Conservation (phyloP, 176 grass and related monocot genomes). For the Rhynchospora tenuis region DNA sequence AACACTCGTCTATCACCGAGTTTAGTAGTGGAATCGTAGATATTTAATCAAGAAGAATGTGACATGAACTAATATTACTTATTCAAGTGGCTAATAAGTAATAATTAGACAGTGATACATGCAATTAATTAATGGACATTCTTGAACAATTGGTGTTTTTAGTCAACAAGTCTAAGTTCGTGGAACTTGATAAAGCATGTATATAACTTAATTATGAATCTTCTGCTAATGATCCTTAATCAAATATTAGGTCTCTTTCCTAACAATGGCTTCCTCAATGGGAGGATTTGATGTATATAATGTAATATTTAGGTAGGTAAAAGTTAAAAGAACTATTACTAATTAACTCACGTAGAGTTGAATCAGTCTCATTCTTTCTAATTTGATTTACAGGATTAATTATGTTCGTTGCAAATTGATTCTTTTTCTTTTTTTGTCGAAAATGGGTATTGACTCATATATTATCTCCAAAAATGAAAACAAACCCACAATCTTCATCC, state of each 20-base stretch:
- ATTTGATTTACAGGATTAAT: background rate
- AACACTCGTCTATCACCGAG: background rate
- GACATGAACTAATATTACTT: background rate
- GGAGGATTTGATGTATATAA: background rate
- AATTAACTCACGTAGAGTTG: background rate
- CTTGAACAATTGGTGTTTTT: background rate
- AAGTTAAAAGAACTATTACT: background rate
- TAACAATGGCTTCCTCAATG: background rate
- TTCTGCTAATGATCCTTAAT: background rate
- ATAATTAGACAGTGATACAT: conserved; percentile 24
- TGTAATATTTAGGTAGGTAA: background rate
- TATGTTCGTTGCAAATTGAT: background rate
- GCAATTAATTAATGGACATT: background rate
- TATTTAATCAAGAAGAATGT: conserved; percentile 11
- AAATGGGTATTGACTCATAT: background rate
- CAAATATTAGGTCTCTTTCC: background rate
- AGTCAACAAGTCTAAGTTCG: background rate
- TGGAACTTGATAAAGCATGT: background rate
- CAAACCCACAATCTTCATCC: background rate
- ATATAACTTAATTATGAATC: background rate
- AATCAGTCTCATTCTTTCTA: background rate
- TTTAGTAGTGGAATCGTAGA: background rate
- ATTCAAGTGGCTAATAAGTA: background rate
- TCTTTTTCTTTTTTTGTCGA: background rate
- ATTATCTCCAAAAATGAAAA: background rate